These are phyloP conservation scores for Collariella sp. DNA, from an alignment of 495 filamentous ascomycete genomes.

Conservation along the genomic window DNA sequence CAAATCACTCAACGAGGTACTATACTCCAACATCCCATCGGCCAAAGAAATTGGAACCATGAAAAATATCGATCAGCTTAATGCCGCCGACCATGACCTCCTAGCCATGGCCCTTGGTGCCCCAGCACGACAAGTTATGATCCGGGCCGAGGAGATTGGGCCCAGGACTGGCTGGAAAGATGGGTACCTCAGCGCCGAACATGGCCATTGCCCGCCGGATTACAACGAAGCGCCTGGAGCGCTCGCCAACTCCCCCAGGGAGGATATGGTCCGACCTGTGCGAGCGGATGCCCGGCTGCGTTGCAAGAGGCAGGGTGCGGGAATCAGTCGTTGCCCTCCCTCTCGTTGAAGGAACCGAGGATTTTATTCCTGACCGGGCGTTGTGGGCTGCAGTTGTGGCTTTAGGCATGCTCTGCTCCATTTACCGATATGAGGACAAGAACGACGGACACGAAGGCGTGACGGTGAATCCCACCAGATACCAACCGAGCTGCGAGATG, in stretches of 20 bases:
- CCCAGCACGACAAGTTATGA: slow-evolving; percentile 44
- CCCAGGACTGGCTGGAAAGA: slow-evolving; percentile 45
- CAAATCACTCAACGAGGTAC: slow-evolving; percentile 33
- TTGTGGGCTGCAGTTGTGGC: slow-evolving; percentile 46
- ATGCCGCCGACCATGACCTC: slow-evolving; percentile 37
- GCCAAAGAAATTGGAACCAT: slow-evolving; percentile 24
- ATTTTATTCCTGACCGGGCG: slow-evolving; percentile 43
- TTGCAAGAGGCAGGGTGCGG: slow-evolving; percentile 40
- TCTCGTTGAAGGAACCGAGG: slow-evolving; percentile 37
- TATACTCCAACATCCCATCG: slow-evolving; percentile 29
- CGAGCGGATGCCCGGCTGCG: slow-evolving; percentile 45
- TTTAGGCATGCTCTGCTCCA: slow-evolving; percentile 42
- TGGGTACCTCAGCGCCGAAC: slow-evolving; percentile 43
- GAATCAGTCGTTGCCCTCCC: slow-evolving; percentile 42
- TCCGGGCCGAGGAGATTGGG: slow-evolving; percentile 45
- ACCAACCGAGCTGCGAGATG: slow-evolving; percentile 38
- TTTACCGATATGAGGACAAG: slow-evolving; percentile 44
- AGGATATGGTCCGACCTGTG: slow-evolving; percentile 47
- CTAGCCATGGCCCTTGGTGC: slow-evolving; percentile 44
- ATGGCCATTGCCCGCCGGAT: slow-evolving; percentile 45
- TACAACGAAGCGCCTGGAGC: slow-evolving; percentile 41
- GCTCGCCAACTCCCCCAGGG: slow-evolving; percentile 39
- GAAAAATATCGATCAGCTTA: slow-evolving; percentile 38
- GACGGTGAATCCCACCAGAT: slow-evolving; percentile 26
- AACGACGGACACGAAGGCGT: slow-evolving; percentile 46